These are phyloP conservation scores for Nannochloropsis gaditana DNA, from an alignment of 108 stramenopile species.

Conservation along the genomic window DNA sequence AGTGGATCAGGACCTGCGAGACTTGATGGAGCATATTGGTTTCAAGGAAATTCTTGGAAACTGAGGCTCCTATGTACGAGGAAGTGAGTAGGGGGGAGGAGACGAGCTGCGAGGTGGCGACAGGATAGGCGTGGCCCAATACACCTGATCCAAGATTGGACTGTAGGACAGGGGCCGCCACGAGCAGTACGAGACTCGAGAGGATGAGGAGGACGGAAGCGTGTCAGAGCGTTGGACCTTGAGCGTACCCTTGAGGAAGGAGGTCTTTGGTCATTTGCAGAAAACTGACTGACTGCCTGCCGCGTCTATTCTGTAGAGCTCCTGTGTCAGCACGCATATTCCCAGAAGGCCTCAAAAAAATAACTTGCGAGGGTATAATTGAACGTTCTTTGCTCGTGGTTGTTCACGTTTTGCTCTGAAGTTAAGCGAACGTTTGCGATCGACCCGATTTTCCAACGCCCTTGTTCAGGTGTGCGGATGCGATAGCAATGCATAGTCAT, in stretches of 20 bases:
- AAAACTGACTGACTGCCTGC: not conserved
- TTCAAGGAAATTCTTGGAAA: not conserved
- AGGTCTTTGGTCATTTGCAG: not conserved
- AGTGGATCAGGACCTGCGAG: conserved; percentile 19
- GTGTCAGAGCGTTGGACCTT: not conserved
- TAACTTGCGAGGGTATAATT: too few species aligned
- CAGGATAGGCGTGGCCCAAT: conserved; percentile 3
- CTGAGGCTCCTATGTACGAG: not conserved
- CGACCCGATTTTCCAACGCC: too few species aligned
- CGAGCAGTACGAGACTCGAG: conserved; percentile 6
- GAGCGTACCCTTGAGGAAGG: conserved; percentile 19
- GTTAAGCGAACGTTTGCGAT: too few species aligned
- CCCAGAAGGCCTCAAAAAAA: not conserved
- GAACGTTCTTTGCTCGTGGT: too few species aligned
- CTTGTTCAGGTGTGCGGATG: too few species aligned
- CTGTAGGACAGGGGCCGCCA: conserved; percentile 19
- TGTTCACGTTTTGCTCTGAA: too few species aligned
- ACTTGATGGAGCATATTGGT: conserved; percentile 14
- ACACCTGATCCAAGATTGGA: not conserved
- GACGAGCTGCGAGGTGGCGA: conserved; percentile 15
- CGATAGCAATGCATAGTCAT: too few species aligned
- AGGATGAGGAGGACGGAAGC: not conserved
- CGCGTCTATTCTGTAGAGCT: not conserved
- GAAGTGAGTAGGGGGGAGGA: not conserved
- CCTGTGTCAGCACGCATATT: not conserved